Conservation (phyloP, 1,284 basidiomycete genomes). For the Bondarzewia mesenterica region DNA sequence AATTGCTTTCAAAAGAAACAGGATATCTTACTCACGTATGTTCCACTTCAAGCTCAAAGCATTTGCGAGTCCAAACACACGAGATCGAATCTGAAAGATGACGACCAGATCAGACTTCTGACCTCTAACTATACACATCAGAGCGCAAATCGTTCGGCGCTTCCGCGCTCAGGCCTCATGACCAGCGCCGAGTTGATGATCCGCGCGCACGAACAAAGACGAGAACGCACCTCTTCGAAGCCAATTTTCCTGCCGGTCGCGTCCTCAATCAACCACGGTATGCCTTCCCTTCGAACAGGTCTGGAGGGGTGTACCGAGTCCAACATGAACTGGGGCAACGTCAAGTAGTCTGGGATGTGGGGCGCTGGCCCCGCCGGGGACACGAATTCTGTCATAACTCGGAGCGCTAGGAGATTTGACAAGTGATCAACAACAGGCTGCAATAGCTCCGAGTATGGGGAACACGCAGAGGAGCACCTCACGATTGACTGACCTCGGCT, state of each 20-base stretch:
- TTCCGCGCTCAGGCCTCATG: no score
- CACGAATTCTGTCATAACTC: slow-evolving; percentile 36
- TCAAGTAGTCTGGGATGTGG: slow-evolving; percentile 60
- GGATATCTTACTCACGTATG: slow-evolving; percentile 23
- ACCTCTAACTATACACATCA: no score
- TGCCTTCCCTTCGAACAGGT: slow-evolving; percentile 33
- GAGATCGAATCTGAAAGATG: slow-evolving; percentile 32
- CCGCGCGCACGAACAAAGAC: background rate
- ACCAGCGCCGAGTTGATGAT: no score
- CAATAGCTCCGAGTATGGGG: no score
- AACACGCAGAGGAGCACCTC: no score
- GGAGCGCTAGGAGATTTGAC: background rate
- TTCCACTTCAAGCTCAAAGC: slow-evolving; percentile 45
- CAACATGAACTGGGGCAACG: slow-evolving; percentile 69
- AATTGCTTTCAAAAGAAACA: background rate
- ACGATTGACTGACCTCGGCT: no score
- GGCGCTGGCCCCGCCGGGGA: slow-evolving; percentile 32
- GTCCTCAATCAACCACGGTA: slow-evolving; percentile 64
- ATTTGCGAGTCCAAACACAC: slow-evolving; percentile 56
- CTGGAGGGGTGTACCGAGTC: slow-evolving; percentile 41
- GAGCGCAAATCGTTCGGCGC: no score
- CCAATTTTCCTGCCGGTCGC: slow-evolving; percentile 38
- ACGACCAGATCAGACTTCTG: background rate
- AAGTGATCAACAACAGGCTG: no score
- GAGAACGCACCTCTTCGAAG: slow-evolving; percentile 39